Conservation (phyloP, 169 alveolate genomes). For the Babesia sp. region DNA sequence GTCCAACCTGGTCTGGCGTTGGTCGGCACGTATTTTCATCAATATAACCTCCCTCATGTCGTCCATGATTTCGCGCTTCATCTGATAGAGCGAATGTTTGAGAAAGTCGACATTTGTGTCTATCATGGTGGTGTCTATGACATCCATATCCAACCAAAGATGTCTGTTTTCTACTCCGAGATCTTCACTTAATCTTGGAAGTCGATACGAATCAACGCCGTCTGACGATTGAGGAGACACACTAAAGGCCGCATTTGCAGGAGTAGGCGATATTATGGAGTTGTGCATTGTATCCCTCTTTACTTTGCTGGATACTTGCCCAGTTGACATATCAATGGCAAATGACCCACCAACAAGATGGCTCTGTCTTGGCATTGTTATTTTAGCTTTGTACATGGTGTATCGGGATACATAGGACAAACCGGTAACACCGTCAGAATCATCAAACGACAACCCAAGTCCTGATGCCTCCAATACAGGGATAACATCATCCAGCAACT, state of each 20-base stretch:
- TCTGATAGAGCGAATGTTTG: conserved; percentile 84
- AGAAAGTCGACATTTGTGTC: conserved; percentile 84
- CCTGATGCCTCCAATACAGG: conserved; percentile 19
- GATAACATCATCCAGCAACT: conserved; percentile 13
- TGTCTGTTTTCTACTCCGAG: conserved; percentile 30
- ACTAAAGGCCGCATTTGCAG: background rate
- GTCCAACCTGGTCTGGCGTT: conserved; percentile 83
- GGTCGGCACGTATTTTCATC: conserved; percentile 82
- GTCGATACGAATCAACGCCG: background rate
- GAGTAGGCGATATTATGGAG: conserved; percentile 23
- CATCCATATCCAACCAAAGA: conserved; percentile 87
- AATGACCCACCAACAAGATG: conserved; percentile 1
- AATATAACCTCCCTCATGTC: conserved; percentile 84
- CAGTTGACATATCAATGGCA: conserved; percentile 13
- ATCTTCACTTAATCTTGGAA: conserved; percentile 21
- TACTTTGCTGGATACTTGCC: background rate
- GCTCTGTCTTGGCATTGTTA: background rate
- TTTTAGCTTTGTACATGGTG: conserved; percentile 20
- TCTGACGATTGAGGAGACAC: background rate
- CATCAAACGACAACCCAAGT: background rate
- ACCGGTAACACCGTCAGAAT: background rate
- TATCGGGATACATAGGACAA: conserved; percentile 9
- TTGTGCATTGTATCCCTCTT: conserved; percentile 20
- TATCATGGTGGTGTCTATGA: conserved; percentile 85
- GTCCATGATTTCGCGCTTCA: conserved; percentile 86